A percentile compares a stretch with the other conserved stretches of the same genome.
These are phyloP conservation scores for Laburnicola sp. DNA, from an alignment of 2,329 filamentous ascomycete genomes.

Conservation along the genomic window DNA sequence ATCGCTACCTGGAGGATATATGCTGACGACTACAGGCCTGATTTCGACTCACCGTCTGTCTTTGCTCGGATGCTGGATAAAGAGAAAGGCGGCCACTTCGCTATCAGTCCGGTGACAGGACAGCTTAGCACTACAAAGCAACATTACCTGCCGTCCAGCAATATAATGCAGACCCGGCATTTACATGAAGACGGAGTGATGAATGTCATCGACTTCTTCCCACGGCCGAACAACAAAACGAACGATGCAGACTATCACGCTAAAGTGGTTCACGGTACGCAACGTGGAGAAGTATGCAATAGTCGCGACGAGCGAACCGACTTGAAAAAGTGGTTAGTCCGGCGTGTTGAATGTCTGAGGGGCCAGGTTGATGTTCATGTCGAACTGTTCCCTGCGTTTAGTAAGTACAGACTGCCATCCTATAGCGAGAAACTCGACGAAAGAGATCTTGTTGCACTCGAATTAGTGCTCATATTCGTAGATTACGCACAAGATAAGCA, in stretches of 20 bases:
- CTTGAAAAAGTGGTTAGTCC: constrained; percentile 71
- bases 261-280: constrained; percentile 26
- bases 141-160: constrained; percentile 74
- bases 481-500: constrained; percentile 68
- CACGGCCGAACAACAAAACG: constrained; percentile 63
- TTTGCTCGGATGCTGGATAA: constrained; percentile 76
- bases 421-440: no score
- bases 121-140: constrained; percentile 70
- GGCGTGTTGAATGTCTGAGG: constrained; percentile 72
- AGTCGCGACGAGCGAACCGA: constrained; percentile 24
- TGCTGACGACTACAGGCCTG: constrained; percentile 57
- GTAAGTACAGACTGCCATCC: constrained; percentile 9
- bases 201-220: constrained; percentile 75
- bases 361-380: constrained; percentile 67
- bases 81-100: constrained; percentile 73
- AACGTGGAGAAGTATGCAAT: constrained; percentile 28
- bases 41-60: constrained; percentile 76
- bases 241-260: constrained; percentile 49
- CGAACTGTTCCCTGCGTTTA: constrained; percentile 65
- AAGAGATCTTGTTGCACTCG: no score
- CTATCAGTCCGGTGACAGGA: constrained; percentile 56
- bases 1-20: neutral
- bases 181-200: constrained; percentile 75
- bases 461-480: constrained; percentile 6
- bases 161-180: constrained; percentile 76